Evolutionary conservation across 805 yeast genomes (phyloP), one percentile per base, ranked within the genome.

Genomic region (Wickerhamiella australiensis): DNA sequence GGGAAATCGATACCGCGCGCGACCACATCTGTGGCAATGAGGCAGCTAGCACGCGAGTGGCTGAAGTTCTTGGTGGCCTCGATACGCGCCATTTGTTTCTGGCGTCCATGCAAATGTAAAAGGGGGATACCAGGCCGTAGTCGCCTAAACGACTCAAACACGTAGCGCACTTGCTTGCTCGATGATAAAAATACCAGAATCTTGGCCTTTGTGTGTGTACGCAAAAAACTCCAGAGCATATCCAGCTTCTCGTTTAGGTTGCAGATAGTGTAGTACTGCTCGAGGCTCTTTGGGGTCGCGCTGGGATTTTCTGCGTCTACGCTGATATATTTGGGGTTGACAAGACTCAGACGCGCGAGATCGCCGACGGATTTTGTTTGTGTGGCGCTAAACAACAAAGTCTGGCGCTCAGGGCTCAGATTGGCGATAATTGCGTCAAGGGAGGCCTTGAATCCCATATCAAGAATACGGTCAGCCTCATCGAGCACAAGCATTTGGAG

Each of bases 1-100:
- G 96, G 95, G 65, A 87, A 85, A 64, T 86, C 96, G 37, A 86
- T 75, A 15, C 96, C 96, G 62, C 96, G 71, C 1, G 96, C 95
- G 11, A 85, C 95, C 42, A 86, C 81, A 66, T 86, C 96, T 0
- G 96, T 86, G 0, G 95, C 92, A 60, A 86, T 79, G 44, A 86
- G 67, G 67, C 95, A 85, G 13, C 85, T 84, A 49, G 82, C 77
- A 56, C 82, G 83, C 2, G 94, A 80, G 51, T 80, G 76, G 8
- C 86, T 75, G 63, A 85, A 86, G 64, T 83, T 83, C 50, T 73
- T 71, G 1, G 90, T 77, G 6, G 92, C 82, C 59, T 87, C 96
- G 51, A 85, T 71, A 58, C 96, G 73, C 1, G 94, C 80, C n/a
- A 83, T 78, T 61, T 87, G 95, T 62, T 86, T 86, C 63, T 86